phyloP scores from a whole-genome alignment of 768 basidiomycete genomes.

The Podaxis mareebaensis region DNA sequence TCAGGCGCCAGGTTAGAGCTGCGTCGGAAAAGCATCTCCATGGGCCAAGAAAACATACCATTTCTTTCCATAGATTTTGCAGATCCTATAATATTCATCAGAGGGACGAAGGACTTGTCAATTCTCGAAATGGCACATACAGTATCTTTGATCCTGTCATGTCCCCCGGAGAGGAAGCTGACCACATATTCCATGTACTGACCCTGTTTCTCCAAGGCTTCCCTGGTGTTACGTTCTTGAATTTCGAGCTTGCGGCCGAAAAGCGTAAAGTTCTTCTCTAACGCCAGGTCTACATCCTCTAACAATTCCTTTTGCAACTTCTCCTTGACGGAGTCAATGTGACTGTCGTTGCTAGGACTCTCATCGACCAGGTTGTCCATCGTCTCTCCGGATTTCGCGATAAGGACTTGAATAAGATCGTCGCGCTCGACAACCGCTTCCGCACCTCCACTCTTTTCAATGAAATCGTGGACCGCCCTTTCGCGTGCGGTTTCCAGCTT shows the following conservation, averaged over 20 bases:
- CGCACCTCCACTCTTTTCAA: conserved; percentile 39
- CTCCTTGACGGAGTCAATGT: conserved; percentile 21
- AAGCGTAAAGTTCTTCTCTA: conserved; percentile 38
- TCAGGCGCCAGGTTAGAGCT: too few species aligned
- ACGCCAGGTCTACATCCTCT: conserved; percentile 38
- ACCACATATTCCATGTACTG: conserved; percentile 1
- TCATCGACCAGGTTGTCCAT: conserved; percentile 24
- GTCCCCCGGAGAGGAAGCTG: conserved; percentile 27
- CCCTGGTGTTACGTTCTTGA: conserved; percentile 30
- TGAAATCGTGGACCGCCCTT: conserved; percentile 35
- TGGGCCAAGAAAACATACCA: not conserved
- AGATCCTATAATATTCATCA: conserved; percentile 1
- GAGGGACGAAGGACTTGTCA: not conserved
- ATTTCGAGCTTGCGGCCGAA: conserved; percentile 50
- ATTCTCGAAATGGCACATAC: conserved; percentile 23
- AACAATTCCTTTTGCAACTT: conserved; percentile 33
- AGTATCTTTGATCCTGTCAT: conserved; percentile 43
- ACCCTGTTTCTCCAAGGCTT: conserved; percentile 17
- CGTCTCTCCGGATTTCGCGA: conserved; percentile 32
- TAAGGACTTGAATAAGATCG: conserved; percentile 30
- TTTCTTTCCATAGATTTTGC: conserved; percentile 17
- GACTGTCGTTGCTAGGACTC: not conserved
- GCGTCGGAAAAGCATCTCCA: too few species aligned
- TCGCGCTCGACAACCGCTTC: conserved; percentile 35
- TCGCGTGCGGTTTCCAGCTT: conserved; percentile 41